Percentiles rank a stretch among this genome's conserved stretches.
Conservation (phyloP, 371 early-diverging fungal species). For the Globomyces sp. region DNA sequence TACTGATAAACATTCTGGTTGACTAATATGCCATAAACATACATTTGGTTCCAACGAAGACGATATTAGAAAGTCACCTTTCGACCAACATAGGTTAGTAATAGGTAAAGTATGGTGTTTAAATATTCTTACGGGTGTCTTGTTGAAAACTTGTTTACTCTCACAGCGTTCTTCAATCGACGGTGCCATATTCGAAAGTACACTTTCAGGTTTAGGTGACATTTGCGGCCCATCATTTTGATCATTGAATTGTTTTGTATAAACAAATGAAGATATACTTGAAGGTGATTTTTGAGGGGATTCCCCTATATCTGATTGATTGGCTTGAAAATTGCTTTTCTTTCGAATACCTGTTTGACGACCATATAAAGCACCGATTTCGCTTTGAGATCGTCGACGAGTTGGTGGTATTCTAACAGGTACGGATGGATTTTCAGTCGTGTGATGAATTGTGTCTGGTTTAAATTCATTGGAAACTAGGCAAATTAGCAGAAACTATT, state of each 20-base stretch:
- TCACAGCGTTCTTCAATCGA: not conserved
- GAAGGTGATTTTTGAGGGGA: not conserved
- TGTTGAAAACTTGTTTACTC: slow-evolving; percentile 53
- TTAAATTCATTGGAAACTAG: not conserved
- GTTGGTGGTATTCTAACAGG: too few relatives aligned
- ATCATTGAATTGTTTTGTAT: not conserved
- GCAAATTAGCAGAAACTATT: slow-evolving; percentile 8
- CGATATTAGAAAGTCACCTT: slow-evolving; percentile 74
- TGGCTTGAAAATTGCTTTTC: too few relatives aligned
- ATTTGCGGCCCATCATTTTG: not conserved
- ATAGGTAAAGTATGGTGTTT: slow-evolving; percentile 70
- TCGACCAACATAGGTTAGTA: slow-evolving; percentile 83
- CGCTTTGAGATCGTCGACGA: too few relatives aligned
- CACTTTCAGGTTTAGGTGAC: too few relatives aligned
- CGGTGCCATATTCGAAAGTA: not conserved
- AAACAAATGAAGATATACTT: not conserved
- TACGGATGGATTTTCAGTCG: too few relatives aligned
- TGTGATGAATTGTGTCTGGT: not conserved
- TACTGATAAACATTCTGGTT: slow-evolving; percentile 69
- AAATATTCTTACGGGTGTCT: slow-evolving; percentile 64
- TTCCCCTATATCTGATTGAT: not conserved
- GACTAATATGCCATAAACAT: slow-evolving; percentile 79
- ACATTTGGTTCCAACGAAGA: slow-evolving; percentile 85
- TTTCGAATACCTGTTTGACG: too few relatives aligned
- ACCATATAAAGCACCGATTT: too few relatives aligned